Evolutionary conservation across 176 grass and related monocot species (phyloP), one percentile per base, ranked within the genome.

Genomic region (Oryza nivara): DNA sequence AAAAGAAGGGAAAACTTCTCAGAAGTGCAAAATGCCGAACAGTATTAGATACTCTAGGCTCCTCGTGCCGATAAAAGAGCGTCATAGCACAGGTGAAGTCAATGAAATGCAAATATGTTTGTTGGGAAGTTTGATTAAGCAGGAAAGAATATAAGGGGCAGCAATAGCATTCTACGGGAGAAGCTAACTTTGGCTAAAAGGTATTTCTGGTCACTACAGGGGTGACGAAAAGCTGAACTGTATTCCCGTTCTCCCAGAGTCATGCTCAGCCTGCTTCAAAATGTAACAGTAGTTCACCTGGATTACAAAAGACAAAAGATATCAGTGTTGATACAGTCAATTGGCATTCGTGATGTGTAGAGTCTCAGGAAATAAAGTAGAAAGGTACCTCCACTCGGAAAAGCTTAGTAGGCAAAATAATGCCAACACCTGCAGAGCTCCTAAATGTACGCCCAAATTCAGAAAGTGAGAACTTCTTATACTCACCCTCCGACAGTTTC

Each of bases 281-380:
- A 99, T 87, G 74, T 89, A 88, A 72, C 97, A 96, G 69, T 99
- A 99, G 80, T 99, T 99, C 67, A 99, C 89, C 97, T 99, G 91
- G 56, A 76, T 76, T 54, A 64, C 72, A 54, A 44, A 67, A 22
- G 26, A 19, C 74, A 78, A 0, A 43, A 75, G 8, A 66, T 6
- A 56, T 84, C 23, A 46, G 65, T 46, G 22, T 66, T 6, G 44
- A 76, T 71, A 19, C 43, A 80, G 9, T 32, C 12, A 7, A 68
- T 32, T 4, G 2, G 30, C 20, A 56, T 35, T 26, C 6, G 36
- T 11, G 26, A 47, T 11, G 47, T 34, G 6, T 45, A 65, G 61
- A 65, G 61, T 16, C 0, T 3, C 17, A 48, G 3, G 5, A 47
- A 15, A 67, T 26, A 11, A 8, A 45, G 74, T 17, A 16, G n/a